phyloP scores from a whole-genome alignment of 2,329 filamentous ascomycete genomes.

The Chaetomium olivaceum region DNA sequence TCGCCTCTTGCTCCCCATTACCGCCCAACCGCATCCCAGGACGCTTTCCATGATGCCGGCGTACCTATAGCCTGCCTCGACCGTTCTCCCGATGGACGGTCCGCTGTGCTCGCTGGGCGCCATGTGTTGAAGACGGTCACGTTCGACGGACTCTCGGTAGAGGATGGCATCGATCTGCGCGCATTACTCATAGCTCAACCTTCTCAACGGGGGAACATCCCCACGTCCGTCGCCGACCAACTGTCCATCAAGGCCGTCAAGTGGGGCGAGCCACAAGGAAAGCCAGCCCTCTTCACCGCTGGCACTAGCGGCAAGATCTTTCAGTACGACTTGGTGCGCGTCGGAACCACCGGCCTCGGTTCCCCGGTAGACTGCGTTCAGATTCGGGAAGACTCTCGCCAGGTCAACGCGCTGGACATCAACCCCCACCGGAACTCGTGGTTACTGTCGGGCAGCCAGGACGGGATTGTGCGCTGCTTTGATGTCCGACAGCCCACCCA shows the following conservation, averaged over 20 bases:
- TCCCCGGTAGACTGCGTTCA: conserved; percentile 56
- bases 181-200: conserved; percentile 54
- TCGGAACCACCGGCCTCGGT: conserved; percentile 45
- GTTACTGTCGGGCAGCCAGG: conserved; percentile 63
- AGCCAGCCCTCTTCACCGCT: conserved; percentile 61
- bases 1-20: conserved; percentile 47
- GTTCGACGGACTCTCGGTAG: conserved; percentile 55
- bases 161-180: conserved; percentile 60
- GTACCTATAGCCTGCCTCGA: conserved; percentile 60
- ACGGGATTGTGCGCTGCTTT: conserved; percentile 63
- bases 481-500: conserved; percentile 54
- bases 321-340: conserved; percentile 59
- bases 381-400: conserved; percentile 61
- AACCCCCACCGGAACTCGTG: conserved; percentile 60
- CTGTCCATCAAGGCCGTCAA: conserved; percentile 65
- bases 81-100: conserved; percentile 56
- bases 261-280: conserved; percentile 51
- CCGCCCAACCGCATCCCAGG: conserved; percentile 57
- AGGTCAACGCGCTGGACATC: conserved; percentile 64
- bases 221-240: conserved; percentile 52
- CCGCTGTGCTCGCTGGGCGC: conserved; percentile 58
- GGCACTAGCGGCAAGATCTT: conserved; percentile 66
- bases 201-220: conserved; percentile 44
- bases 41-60: conserved; percentile 53
- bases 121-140: conserved; percentile 63